Percentiles rank a stretch among this genome's conserved stretches.
These are phyloP conservation scores for Diplocarpon rosae DNA, from an alignment of 2,329 filamentous ascomycete species.

Conservation along the genomic window DNA sequence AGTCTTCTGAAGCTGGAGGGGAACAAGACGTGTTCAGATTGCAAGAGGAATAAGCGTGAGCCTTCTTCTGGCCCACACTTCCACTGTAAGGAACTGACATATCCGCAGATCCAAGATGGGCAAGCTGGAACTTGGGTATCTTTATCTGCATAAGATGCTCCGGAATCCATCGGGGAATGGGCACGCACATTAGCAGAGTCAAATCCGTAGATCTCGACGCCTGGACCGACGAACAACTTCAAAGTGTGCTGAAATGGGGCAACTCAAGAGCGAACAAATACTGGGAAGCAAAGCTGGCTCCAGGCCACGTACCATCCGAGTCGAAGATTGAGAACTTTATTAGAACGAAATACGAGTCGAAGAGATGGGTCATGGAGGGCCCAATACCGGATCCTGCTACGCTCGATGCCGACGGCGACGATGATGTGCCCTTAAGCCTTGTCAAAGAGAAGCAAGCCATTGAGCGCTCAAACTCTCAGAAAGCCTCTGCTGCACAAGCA, in stretches of 20 bases:
- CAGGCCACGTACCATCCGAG: conserved; percentile 87
- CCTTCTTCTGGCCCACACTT: conserved; percentile 11
- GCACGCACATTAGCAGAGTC: conserved; percentile 94
- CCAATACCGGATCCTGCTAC: conserved; percentile 86
- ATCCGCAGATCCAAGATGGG: conserved; percentile 85
- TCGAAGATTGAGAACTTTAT: conserved; percentile 99
- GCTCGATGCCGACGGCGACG: conserved; percentile 73
- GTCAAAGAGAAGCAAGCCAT: conserved; percentile 57
- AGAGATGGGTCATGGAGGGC: conserved; percentile 99
- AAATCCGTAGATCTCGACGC: conserved; percentile 97
- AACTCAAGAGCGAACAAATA: conserved; percentile 97
- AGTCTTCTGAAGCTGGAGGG: conserved; percentile 84
- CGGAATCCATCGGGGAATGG: conserved; percentile 97
- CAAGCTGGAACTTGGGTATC: conserved; percentile 95
- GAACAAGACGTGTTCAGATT: conserved; percentile 97
- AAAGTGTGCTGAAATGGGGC: conserved; percentile 90
- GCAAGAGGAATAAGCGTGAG: conserved; percentile 96
- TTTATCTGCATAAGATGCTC: conserved; percentile 98
- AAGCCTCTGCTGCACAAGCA: conserved; percentile 25
- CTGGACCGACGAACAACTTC: conserved; percentile 96
- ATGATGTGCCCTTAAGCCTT: conserved; percentile 58
- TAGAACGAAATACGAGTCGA: conserved; percentile 95
- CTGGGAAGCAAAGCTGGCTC: conserved; percentile 90
- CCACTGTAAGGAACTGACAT: neutral
- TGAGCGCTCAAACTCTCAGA: conserved; percentile 35